These are phyloP conservation scores for Paramecium tetraurelia DNA, from an alignment of 73 alveolate genomes.

Conservation along the genomic window DNA sequence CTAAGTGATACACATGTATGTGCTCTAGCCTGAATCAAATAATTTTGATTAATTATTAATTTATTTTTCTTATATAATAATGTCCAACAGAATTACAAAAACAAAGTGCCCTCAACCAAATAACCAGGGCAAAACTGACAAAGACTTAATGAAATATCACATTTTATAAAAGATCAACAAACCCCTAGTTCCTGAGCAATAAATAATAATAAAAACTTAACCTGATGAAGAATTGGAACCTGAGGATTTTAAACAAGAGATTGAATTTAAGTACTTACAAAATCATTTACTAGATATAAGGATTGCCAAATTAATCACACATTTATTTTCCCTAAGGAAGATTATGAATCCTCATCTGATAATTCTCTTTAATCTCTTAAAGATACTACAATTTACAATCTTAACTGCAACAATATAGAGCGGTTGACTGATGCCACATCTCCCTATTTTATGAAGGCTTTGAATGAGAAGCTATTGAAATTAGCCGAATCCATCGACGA, in stretches of 20 bases:
- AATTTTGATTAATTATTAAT: background rate
- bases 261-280: background rate
- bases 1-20: background rate
- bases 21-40: background rate
- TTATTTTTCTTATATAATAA: background rate
- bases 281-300: background rate
- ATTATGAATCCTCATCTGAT: slow-evolving; percentile 27
- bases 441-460: slow-evolving; percentile 33
- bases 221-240: slow-evolving; percentile 1
- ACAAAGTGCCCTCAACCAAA: background rate
- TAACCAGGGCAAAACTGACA: background rate
- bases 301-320: background rate
- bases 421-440: slow-evolving; percentile 30
- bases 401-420: background rate
- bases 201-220: background rate
- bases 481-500: background rate
- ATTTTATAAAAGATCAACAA: slow-evolving; percentile 8
- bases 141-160: slow-evolving; percentile 34
- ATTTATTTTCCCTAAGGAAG: slow-evolving; percentile 19
- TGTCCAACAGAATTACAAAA: slow-evolving; percentile 45
- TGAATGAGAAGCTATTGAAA: background rate
- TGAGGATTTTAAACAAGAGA: slow-evolving; percentile 21
- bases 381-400: background rate
- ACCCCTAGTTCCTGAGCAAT: background rate
- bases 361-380: background rate